Base-by-base conservation (phyloP, 805 yeast species). In the Yarrowia phangngaensis region DNA sequence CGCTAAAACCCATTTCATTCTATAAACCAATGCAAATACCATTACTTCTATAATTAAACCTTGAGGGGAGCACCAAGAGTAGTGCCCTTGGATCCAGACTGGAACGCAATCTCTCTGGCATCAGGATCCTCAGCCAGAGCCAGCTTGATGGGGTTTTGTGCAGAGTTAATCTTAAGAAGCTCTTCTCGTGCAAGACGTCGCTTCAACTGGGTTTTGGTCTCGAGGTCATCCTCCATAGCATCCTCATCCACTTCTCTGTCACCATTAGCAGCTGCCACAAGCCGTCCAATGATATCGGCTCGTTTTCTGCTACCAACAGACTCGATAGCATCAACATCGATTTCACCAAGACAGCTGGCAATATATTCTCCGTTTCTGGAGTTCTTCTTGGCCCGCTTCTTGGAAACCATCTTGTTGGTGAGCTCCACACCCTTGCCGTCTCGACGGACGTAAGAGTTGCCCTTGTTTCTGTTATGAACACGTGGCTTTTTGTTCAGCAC, bases 301-400 rank as follows among this genome's bases (percentile, higher is more conserved):
- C 24, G 55, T 32, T 38, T 38, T 47, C 51, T 28, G n/a, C 29
- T 15, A n/a, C 45, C 43, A 20, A 53, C 31, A 20, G 20, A 29
- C 27, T 50, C 22, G 14, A 33, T 45, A 27, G 51, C 50, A 2
- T 51, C 53, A 11, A 43, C 54, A 12, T 24, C 56, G 8, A 27
- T 41, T 17, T 54, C 55, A 11, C 60, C 58, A 17, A 64, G 64
- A 70, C 88, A 76, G 54, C 75, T 75, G 52, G 73, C 79, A 27
- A 78, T 72, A 64, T 86, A 85, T 61, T 78, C 80, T 62, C 77
- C 72, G 62, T 87, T 87, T 73, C 96, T 77, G 60, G 78, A 84
- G 56, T 84, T 72, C 67, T 87, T 87, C 67, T 80, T 75, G 33
- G 83, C 77, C 66, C 84, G 79, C 69, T 87, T 87, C 59, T 79